Conservation (phyloP, 257 asterid species). For the Solanum dulcamara region DNA sequence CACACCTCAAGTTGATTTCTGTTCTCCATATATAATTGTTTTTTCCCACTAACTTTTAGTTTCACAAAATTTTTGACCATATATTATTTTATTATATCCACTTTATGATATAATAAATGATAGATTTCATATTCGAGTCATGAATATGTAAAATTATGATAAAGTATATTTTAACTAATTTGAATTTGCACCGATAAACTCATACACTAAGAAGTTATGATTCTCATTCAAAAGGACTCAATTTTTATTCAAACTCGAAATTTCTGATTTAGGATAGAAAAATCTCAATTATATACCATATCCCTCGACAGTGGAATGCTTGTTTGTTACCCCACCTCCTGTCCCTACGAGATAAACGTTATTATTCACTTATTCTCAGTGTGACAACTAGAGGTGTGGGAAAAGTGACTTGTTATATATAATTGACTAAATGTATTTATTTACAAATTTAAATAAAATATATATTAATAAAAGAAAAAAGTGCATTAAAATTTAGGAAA, state of each 20-base stretch:
- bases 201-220: neutral
- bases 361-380: too few species aligned
- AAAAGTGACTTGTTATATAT: too few species aligned
- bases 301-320: too few species aligned
- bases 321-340: too few species aligned
- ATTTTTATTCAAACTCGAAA: neutral
- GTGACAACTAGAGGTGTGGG: neutral
- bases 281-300: neutral
- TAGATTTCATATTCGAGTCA: too few species aligned
- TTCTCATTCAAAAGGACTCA: neutral
- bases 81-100: neutral
- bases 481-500: neutral
- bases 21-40: neutral
- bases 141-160: neutral
- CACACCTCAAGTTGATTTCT: neutral
- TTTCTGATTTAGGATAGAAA: neutral
- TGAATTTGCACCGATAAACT: rapidly evolving
- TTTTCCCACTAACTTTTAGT: neutral
- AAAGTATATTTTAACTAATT: too few species aligned
- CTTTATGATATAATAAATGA: too few species aligned
- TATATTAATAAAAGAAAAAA: too few species aligned
- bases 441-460: too few species aligned
- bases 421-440: too few species aligned
- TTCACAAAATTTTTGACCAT: neutral
- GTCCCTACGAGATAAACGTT: too few species aligned